Evolutionary conservation across 345 rosid species (phyloP).

Genomic region (Gossypioides kirkii): DNA sequence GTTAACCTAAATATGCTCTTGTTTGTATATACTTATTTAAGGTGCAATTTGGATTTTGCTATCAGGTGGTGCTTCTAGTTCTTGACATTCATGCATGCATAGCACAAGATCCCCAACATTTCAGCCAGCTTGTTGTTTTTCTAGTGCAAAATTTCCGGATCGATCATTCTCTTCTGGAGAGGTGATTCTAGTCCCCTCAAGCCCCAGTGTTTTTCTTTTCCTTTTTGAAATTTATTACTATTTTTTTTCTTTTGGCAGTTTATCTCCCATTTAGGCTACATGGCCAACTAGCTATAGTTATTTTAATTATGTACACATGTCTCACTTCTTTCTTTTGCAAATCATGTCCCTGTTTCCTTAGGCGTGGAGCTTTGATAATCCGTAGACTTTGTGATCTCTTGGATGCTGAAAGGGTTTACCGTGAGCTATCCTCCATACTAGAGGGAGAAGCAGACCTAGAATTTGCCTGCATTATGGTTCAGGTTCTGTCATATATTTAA

Average conservation of each 20-base stretch:
- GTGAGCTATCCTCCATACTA: conserved; percentile 83
- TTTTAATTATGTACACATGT: conserved; percentile 10
- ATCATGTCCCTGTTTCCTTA: conserved; percentile 20
- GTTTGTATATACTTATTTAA: conserved; percentile 7
- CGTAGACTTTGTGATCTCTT: conserved; percentile 89
- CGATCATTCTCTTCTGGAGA: conserved; percentile 83
- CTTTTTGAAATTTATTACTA: background rate
- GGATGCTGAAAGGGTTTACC: conserved; percentile 91
- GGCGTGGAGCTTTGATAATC: conserved; percentile 97
- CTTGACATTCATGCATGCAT: conserved; percentile 98
- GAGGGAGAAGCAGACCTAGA: conserved; percentile 96
- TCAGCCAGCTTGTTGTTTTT: conserved; percentile 90
- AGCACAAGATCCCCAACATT: conserved; percentile 80
- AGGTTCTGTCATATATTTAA: conserved; percentile 47
- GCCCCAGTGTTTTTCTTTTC: background rate
- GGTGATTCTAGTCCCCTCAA: conserved; percentile 35
- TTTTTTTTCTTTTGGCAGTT: background rate
- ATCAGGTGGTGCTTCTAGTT: conserved; percentile 91
- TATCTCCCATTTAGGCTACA: background rate
- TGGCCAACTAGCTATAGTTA: background rate
- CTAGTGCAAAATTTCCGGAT: conserved; percentile 81
- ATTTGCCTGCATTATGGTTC: conserved; percentile 97
- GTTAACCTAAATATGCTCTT: background rate
- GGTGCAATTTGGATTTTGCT: conserved; percentile 6
- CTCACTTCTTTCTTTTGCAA: conserved; percentile 17